These are phyloP conservation scores for Termitomyces sp. DNA, from an alignment of 768 basidiomycete genomes.

Conservation along the genomic window DNA sequence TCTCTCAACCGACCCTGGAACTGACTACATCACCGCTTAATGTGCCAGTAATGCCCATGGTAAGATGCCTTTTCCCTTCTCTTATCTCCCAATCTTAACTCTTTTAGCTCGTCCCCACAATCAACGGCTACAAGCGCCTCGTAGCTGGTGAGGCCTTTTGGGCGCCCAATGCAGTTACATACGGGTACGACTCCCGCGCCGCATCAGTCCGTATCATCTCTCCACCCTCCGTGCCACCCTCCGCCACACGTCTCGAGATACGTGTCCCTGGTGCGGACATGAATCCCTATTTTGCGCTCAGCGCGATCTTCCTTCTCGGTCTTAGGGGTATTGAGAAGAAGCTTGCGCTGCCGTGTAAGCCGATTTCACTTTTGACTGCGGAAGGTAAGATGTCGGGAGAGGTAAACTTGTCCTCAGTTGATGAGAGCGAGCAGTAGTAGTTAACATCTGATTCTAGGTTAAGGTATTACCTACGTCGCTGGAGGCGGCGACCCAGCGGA, in stretches of 20 bases:
- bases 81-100: background rate
- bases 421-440: slow-evolving; percentile 13
- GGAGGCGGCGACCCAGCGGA: slow-evolving; percentile 70
- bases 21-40: background rate
- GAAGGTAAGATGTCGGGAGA: slow-evolving; percentile 56
- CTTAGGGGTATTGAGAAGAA: slow-evolving; percentile 83
- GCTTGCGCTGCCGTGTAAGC: slow-evolving; percentile 59
- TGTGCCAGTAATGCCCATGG: slow-evolving; percentile 71
- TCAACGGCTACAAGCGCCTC: slow-evolving; percentile 97
- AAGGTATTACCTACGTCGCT: slow-evolving; percentile 75
- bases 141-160: slow-evolving; percentile 91
- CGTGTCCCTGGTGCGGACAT: slow-evolving; percentile 97
- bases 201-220: slow-evolving; percentile 91
- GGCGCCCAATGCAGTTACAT: slow-evolving; percentile 91
- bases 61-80: slow-evolving; percentile 7
- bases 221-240: slow-evolving; percentile 77
- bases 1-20: background rate
- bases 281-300: slow-evolving; percentile 87
- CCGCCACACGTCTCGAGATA: slow-evolving; percentile 87
- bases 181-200: slow-evolving; percentile 92
- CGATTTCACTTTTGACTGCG: slow-evolving; percentile 53
- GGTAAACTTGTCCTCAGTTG: slow-evolving; percentile 21
- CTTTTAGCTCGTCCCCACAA: slow-evolving; percentile 72
- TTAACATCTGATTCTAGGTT: slow-evolving; percentile 34
- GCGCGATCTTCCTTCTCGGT: slow-evolving; percentile 84